Base-by-base conservation (phyloP, 2,329 filamentous ascomycete genomes). In the Fusarium sp. region DNA sequence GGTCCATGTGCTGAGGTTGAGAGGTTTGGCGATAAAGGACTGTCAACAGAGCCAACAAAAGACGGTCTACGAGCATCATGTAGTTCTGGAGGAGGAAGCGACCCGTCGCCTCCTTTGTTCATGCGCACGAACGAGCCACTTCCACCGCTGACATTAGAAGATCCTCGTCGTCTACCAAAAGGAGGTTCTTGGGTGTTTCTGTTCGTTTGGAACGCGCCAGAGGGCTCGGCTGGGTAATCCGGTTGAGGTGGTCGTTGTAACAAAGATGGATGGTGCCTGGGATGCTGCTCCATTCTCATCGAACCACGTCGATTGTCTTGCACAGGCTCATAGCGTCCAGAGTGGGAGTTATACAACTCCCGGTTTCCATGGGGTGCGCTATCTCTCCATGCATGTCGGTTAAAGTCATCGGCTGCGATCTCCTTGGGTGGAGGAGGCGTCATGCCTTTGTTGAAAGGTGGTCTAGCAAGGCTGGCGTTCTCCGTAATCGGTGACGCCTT, bases 281-380 rank as follows among this genome's bases (percentile, higher is more conserved):
- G 86, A 66, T 88, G 86, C 58, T 85, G 81, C 56, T 96, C 92
- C 59, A 89, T 88, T 54, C 92, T 89, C 70, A 88, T 83, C 30
- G 91, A 89, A 20, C 88, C 89, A 70, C 93, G 89, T 40, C 94
- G 90, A 68, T 71, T 70, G 29, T 97, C 94, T 55, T 88, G 84
- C 6, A 95, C 95, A 18, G 95, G 94, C 78, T 98, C 95, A 74
- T 97, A 97, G 53, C 94, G 91, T 20, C 95, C 95, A 57, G 94
- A 97, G 59, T 97, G 92, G n/a, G 95, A 97, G 78, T 98, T 98
- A 82, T 90, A 98, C 0, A 98, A 84, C 79, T 98, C 95, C 60
- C 92, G 87, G 67, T 89, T 90, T 14, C 87, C 85, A 59, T 87
- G 85, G 1, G 84, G 77, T 38, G 86, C 85, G 8, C 90, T 88